A percentile compares a stretch with the other conserved stretches of the same genome.
phyloP scores from a whole-genome alignment of 2,329 filamentous ascomycete genomes.

The Trichophyton verrucosum region DNA sequence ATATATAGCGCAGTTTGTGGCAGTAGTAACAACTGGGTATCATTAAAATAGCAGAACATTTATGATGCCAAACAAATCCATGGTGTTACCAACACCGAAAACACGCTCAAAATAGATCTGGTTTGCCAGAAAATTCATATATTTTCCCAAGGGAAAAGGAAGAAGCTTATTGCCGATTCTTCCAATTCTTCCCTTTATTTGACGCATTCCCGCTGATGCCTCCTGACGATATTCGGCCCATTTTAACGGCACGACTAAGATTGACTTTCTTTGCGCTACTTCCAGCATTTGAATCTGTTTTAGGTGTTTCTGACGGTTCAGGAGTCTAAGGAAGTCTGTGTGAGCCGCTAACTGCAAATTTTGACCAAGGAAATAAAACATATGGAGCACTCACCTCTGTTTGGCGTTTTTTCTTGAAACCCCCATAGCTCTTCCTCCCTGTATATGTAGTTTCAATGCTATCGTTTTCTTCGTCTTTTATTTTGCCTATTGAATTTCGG shows the following conservation, averaged over 20 bases:
- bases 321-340: background rate
- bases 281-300: background rate
- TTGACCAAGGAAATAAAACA: background rate
- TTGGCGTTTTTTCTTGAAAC: constrained; percentile 25
- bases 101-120: background rate
- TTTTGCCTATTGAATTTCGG: background rate
- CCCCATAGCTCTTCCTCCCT: constrained; percentile 29
- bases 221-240: background rate
- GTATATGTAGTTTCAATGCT: constrained; percentile 20
- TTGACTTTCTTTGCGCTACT: background rate
- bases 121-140: background rate
- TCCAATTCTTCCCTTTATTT: background rate
- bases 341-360: background rate
- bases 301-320: background rate
- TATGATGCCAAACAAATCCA: background rate
- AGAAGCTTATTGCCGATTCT: background rate
- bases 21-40: background rate
- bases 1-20: background rate
- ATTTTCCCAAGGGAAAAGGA: background rate
- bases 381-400: background rate
- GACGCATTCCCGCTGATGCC: background rate
- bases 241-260: background rate
- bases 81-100: background rate
- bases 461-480: constrained; percentile 7
- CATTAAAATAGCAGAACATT: background rate